Evolutionary conservation across 495 filamentous ascomycete species (phyloP), one percentile per base, ranked within the genome.

Genomic region (Polyplosphaeria fusca): DNA sequence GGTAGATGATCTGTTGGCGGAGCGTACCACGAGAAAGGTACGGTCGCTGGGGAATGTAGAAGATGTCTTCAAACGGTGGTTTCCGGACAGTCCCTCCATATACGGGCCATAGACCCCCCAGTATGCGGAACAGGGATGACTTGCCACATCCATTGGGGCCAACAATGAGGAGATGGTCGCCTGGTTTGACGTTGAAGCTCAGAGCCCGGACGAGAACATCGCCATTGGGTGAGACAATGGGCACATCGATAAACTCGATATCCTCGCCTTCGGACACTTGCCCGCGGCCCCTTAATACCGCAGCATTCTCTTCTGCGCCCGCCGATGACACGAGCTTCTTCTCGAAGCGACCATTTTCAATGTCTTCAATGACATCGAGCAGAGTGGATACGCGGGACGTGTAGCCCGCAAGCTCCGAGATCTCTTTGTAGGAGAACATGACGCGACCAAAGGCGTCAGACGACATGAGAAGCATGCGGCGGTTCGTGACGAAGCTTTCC

Each of bases 141-240:
- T 98, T 98, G 37, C 93, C 93, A 70, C 93, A 98, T 20, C 93
- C 93, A 68, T 98, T 98, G 16, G 93, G 93, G 2, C 93, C 93
- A 23, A 96, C 88, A 42, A 98, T 94, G 30, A 98, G 80, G 9
- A 98, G 82, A 65, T 98, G 94, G 46, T 94, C 88, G 48, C 89
- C 88, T 0, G 84, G 85, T 43, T 83, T 79, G 65, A 98, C 87
- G 30, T 82, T 82, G 77, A 98, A 97, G 32, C 88, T 89, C 14
- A 97, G 79, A 38, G 84, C 81, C 39, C 77, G 81, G 40, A 98
- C 86, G 0, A 98, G 79, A 12, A 97, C 84, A 63, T 96, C 91
- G 35, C 94, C 93, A 73, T 95, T 96, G 3, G 94, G 93, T 2
- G 89, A 95, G 60, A 97, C 90, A 68, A 97, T 96, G n/a, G 93